These are phyloP conservation scores for Clarireedia paspali DNA, from an alignment of 2,329 filamentous ascomycete genomes.

Conservation along the genomic window DNA sequence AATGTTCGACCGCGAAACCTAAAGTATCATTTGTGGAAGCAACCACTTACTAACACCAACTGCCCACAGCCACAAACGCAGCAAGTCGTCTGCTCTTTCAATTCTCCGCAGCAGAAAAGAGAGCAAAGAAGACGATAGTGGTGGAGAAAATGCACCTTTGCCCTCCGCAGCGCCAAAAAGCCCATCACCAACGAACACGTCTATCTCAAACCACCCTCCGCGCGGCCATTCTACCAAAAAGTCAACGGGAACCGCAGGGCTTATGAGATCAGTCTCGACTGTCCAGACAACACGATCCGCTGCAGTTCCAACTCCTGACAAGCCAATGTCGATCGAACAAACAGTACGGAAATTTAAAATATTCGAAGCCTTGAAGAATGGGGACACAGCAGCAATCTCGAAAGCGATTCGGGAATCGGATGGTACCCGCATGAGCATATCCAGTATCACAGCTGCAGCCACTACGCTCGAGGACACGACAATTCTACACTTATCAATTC, in stretches of 20 bases:
- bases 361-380: conserved; percentile 84
- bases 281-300: neutral
- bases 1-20: neutral
- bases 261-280: conserved; percentile 20
- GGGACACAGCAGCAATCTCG: conserved; percentile 84
- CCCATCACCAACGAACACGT: conserved; percentile 18
- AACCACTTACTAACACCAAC: neutral
- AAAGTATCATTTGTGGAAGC: neutral
- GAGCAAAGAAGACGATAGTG: conserved; percentile 26
- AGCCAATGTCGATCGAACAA: conserved; percentile 64
- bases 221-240: conserved; percentile 22
- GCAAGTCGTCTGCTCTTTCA: conserved; percentile 46
- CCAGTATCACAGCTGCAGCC: conserved; percentile 29
- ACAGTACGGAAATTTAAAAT: conserved; percentile 91
- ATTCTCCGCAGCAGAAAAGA: conserved; percentile 41
- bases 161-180: conserved; percentile 20
- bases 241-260: conserved; percentile 23
- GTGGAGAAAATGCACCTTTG: conserved; percentile 25
- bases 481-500: conserved; percentile 86
- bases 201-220: conserved; percentile 18
- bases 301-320: conserved; percentile 22
- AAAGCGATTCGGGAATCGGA: conserved; percentile 67
- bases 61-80: conserved; percentile 37
- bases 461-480: conserved; percentile 69
- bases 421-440: conserved; percentile 35